A percentile compares a stretch with the other conserved stretches of the same genome.
phyloP scores from a whole-genome alignment of 805 yeast genomes.

The Torulaspora gathmanii region DNA sequence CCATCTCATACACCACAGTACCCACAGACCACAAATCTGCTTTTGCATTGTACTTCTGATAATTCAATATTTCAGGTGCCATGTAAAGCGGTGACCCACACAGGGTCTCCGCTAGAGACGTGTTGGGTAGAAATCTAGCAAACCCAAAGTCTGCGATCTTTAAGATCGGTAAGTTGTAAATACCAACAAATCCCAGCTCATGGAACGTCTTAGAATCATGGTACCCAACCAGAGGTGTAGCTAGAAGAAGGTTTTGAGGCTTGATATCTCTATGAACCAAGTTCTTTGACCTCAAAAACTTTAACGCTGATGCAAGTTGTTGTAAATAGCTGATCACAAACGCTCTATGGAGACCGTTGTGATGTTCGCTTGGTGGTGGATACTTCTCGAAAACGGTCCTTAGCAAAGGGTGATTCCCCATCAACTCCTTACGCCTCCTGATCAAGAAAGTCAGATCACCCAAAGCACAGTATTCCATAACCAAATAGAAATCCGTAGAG shows the following conservation, averaged over 20 bases:
- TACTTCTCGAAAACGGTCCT: constrained; percentile 70
- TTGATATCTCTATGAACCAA: constrained; percentile 90
- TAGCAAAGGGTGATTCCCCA: constrained; percentile 71
- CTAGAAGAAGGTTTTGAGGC: constrained; percentile 72
- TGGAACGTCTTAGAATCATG: constrained; percentile 53
- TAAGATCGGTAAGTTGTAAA: constrained; percentile 83
- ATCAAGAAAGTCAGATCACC: constrained; percentile 92
- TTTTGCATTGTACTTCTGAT: constrained; percentile 93
- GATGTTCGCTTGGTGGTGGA: constrained; percentile 69
- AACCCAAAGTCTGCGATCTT: constrained; percentile 98
- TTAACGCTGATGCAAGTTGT: constrained; percentile 79
- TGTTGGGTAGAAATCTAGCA: constrained; percentile 88
- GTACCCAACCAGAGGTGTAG: constrained; percentile 64
- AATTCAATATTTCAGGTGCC: constrained; percentile 96
- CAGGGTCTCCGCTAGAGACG: constrained; percentile 92
- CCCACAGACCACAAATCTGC: constrained; percentile 99
- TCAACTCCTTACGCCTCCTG: constrained; percentile 65
- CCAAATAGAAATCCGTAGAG: constrained; percentile 70
- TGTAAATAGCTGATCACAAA: constrained; percentile 79
- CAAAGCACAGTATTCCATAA: constrained; percentile 94
- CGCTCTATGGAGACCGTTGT: constrained; percentile 74
- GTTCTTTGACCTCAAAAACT: constrained; percentile 74
- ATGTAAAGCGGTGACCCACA: constrained; percentile 97
- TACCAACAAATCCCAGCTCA: constrained; percentile 60
- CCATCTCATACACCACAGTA: constrained; percentile 92